Base-by-base conservation (phyloP, 306 rosid species). In the Vigna mungo region DNA sequence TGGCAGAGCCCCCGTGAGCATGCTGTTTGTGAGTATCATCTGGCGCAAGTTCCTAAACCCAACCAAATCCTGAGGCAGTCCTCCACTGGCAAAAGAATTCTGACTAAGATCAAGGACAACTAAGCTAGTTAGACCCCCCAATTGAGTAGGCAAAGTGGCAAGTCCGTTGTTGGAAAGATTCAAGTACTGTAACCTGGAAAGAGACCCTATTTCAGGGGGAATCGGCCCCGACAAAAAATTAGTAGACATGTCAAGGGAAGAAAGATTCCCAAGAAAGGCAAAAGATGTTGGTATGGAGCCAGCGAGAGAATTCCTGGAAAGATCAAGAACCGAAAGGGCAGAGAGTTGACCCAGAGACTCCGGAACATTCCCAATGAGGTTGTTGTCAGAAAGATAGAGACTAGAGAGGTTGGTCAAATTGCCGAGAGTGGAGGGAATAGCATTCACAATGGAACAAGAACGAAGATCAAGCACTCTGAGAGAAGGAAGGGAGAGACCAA, bases 81-180 rank as follows among this genome's bases (percentile, higher is more conserved):
- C 27, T 7, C 92, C 21, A 13, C 92, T 93, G 1, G 81, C 66
- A 63, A 94, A 86, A 51, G 81, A 69, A 87, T 95, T 95, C 78
- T 68, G 74, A 78, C 96, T 86, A 51, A 95, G 91, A 83, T 92
- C 98, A 87, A 95, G 91, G 88, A 89, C 96, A 84, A 90, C 85
- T 73, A 95, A 78, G 84, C 85, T 88, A 64, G 30, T 62, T 55
- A 95, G 91, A 84, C 80, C 77, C 68, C 93, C 93, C 25, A 94
- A 73, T 54, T 83, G 66, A 37, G 86, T 17, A 81, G 97, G 98
- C 80, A 94, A 55, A 8, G 89, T 87, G 54, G 89, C 77, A 12
- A 94, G 75, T 71, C 13, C 71, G 72, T 92, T 94, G 70, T 74
- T 71, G 1, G 98, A 94, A 82, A 94, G 86, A 80, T 94, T 94